A percentile compares a stretch with the other conserved stretches of the same genome.
Evolutionary conservation across 768 basidiomycete genomes (phyloP).

Genomic region (Psilocybe tampanensis): DNA sequence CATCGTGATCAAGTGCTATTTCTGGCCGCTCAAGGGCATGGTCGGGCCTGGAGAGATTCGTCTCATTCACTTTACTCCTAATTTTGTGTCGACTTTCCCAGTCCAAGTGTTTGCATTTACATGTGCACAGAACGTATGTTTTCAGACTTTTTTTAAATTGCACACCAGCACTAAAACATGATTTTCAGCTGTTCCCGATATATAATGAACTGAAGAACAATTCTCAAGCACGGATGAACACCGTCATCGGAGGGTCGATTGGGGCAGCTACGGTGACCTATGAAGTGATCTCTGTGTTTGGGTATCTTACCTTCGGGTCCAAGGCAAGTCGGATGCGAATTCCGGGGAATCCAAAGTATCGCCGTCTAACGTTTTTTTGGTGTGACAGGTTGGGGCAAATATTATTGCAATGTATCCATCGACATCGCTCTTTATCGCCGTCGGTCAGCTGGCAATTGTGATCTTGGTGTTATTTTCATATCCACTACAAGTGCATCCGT

Average conservation of each 20-base stretch:
- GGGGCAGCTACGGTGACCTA: constrained; percentile 84
- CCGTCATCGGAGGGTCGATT: constrained; percentile 85
- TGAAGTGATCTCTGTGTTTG: constrained; percentile 85
- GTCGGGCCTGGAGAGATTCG: constrained; percentile 66
- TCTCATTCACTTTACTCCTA: constrained; percentile 73
- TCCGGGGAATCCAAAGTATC: not conserved
- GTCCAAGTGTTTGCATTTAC: constrained; percentile 94
- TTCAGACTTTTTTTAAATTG: not conserved
- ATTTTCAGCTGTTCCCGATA: constrained; percentile 80
- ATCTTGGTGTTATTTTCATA: constrained; percentile 90
- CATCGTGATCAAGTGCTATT: constrained; percentile 82
- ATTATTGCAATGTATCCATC: constrained; percentile 94
- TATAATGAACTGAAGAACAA: constrained; percentile 89
- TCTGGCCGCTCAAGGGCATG: constrained; percentile 70
- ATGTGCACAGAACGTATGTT: constrained; percentile 86
- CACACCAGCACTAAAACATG: constrained; percentile 1
- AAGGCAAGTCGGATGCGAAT: constrained; percentile 48
- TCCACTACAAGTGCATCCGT: constrained; percentile 93
- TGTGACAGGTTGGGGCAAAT: constrained; percentile 77
- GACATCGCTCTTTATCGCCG: constrained; percentile 88
- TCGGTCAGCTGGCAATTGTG: constrained; percentile 93
- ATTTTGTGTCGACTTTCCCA: constrained; percentile 84
- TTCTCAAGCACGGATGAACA: constrained; percentile 82
- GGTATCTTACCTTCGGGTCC: constrained; percentile 92
- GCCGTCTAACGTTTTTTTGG: constrained; percentile 9